Evolutionary conservation across 345 rosid species (phyloP).

Genomic region (Pelargonium nanum): DNA sequence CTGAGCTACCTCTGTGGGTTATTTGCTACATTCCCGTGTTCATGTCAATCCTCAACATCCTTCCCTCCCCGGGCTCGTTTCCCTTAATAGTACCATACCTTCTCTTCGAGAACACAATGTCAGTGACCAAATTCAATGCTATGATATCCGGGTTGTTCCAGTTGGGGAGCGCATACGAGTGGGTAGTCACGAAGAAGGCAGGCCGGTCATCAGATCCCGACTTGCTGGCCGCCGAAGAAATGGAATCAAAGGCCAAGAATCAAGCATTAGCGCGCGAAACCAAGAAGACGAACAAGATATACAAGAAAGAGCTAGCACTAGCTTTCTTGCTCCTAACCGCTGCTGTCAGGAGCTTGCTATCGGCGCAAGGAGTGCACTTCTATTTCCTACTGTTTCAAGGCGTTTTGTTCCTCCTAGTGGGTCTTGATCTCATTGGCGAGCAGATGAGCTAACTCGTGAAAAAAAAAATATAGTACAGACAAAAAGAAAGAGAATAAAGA

Average conservation of each 20-base stretch:
- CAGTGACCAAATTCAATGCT: too few species aligned
- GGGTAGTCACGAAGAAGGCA: conserved; percentile 16
- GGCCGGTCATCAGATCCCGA: conserved; percentile 4
- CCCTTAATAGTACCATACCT: conserved; percentile 10
- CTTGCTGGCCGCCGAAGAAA: conserved; percentile 4
- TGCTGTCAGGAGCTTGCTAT: conserved; percentile 11
- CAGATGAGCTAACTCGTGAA: not conserved
- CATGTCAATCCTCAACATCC: conserved; percentile 9
- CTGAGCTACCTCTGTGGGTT: conserved; percentile 11
- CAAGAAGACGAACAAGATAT: conserved; percentile 10
- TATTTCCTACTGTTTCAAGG: conserved; percentile 11
- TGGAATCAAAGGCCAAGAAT: conserved; percentile 5
- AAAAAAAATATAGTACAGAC: too few species aligned
- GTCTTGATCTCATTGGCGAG: conserved; percentile 13
- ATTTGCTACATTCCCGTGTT: conserved; percentile 11
- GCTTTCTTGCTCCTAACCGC: conserved; percentile 11
- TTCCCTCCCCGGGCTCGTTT: conserved; percentile 10
- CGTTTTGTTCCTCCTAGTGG: conserved; percentile 11
- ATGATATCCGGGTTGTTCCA: too few species aligned
- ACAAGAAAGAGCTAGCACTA: conserved; percentile 12
- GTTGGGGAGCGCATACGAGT: too few species aligned
- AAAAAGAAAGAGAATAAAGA: too few species aligned
- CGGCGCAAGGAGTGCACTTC: conserved; percentile 7
- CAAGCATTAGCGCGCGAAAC: not conserved
- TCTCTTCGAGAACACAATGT: too few species aligned